Evolutionary conservation across 345 rosid genomes (phyloP), one percentile per base, ranked within the genome.

Genomic region (Hibiscus syriacus): DNA sequence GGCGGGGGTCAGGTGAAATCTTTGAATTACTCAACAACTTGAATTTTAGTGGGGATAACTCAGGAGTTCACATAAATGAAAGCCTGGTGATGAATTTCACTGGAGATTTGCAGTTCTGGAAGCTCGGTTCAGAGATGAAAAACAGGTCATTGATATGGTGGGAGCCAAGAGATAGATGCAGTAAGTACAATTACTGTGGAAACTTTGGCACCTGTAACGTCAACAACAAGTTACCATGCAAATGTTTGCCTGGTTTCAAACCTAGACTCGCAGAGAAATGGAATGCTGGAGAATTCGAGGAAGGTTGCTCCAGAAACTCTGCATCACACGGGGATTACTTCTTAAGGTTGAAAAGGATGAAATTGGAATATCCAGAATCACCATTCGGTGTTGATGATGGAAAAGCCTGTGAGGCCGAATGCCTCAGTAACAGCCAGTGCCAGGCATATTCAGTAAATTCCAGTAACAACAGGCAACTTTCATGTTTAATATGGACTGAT

Each of bases 231-330:
- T 10, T 13, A 6, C 50, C 2, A 14, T 86, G 90, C 64, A 55
- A 70, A 27, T 86, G 90, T 67, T 73, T 81, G 65, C 82, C 82
- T 0, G 90, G 87, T 19, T 86, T 76, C 55, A 4, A 13, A 68
- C 85, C 83, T 2, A 8, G 0, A 6, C 65, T 71, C 1, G 38
- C 36, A 1, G 74, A 73, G 6, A 8, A 43, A 9, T 77, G 84
- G 87, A 41, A 48, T 1, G 55, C 68, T 0, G 66, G 72, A 23
- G 70, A 72, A 6, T 81, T 53, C 48, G 61, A 66, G 5, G 76
- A 48, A 1, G 84, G 86, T 27, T 83, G 87, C 45, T 11, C 0
- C 0, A 66, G 82, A 68, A 81, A 7, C 22, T 25, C 72, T 12
- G 5, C 32, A 19, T 4, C 53, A 6, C 77, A 77, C 6, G 16